Conservation (phyloP, 2,329 filamentous ascomycete species). For the Scedosporium apiospermum region DNA sequence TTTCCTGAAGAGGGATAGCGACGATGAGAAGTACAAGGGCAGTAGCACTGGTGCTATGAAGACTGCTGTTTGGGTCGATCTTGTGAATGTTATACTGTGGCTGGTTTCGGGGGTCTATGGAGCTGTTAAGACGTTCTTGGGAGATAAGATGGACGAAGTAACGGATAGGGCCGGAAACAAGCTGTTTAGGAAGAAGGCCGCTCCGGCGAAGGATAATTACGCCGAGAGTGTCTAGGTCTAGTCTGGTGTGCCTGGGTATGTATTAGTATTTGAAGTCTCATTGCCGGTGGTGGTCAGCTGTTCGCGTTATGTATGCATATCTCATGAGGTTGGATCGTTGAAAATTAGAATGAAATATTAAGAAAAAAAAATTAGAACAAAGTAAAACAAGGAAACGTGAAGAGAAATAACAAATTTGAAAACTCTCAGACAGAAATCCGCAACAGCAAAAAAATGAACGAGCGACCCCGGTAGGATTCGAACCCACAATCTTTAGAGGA, state of each 20-base stretch:
- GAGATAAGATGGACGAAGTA: constrained; percentile 28
- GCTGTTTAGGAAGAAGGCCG: constrained; percentile 24
- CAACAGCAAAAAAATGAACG: too few species aligned
- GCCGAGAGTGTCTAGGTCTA: constrained; percentile 20
- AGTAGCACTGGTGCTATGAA: constrained; percentile 47
- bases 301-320: too few species aligned
- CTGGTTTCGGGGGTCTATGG: constrained; percentile 35
- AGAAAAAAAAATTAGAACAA: too few species aligned
- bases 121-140: constrained; percentile 27
- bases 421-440: too few species aligned
- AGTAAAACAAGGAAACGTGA: too few species aligned
- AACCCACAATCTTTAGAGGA: too few species aligned
- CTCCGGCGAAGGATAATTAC: constrained; percentile 16
- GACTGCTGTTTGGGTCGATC: constrained; percentile 61
- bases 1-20: constrained; percentile 52
- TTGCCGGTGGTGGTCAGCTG: too few species aligned
- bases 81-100: constrained; percentile 61
- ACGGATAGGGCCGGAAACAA: constrained; percentile 28
- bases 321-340: too few species aligned
- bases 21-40: constrained; percentile 35
- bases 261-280: too few species aligned
- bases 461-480: too few species aligned
- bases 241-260: not conserved
- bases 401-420: too few species aligned
- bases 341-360: too few species aligned